These are phyloP conservation scores for Fonsecaea monophora DNA, from an alignment of 2,329 filamentous ascomycete species.

Conservation along the genomic window DNA sequence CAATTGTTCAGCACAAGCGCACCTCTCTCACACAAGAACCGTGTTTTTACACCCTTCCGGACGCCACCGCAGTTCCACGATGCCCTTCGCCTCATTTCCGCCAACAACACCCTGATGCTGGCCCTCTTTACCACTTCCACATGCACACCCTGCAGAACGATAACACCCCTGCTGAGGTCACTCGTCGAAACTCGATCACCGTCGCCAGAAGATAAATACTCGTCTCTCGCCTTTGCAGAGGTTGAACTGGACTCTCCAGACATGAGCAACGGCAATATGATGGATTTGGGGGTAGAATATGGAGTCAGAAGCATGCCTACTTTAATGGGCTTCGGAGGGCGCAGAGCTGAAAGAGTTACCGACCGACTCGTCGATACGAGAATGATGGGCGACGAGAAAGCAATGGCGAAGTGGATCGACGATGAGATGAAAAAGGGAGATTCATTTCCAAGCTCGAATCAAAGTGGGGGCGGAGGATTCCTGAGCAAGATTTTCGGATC, in stretches of 20 bases:
- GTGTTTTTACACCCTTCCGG: conserved; percentile 34
- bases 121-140: conserved; percentile 38
- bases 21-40: conserved; percentile 29
- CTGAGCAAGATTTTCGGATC: conserved; percentile 35
- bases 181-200: conserved; percentile 34
- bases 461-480: conserved; percentile 23
- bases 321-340: conserved; percentile 38
- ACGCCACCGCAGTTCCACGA: conserved; percentile 39
- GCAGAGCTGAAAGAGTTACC: conserved; percentile 39
- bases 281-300: conserved; percentile 38
- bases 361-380: conserved; percentile 38
- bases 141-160: conserved; percentile 38
- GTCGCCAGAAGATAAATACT: conserved; percentile 31
- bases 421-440: conserved; percentile 39
- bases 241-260: conserved; percentile 39
- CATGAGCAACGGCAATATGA: conserved; percentile 43
- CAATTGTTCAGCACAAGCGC: conserved; percentile 19
- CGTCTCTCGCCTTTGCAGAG: conserved; percentile 37
- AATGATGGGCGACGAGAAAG: conserved; percentile 31
- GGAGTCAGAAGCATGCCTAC: conserved; percentile 40
- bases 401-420: conserved; percentile 38
- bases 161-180: conserved; percentile 37
- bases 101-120: conserved; percentile 38
- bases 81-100: conserved; percentile 34
- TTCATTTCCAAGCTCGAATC: conserved; percentile 25